Conservation (phyloP, 257 asterid genomes). For the Solanum phureja region DNA sequence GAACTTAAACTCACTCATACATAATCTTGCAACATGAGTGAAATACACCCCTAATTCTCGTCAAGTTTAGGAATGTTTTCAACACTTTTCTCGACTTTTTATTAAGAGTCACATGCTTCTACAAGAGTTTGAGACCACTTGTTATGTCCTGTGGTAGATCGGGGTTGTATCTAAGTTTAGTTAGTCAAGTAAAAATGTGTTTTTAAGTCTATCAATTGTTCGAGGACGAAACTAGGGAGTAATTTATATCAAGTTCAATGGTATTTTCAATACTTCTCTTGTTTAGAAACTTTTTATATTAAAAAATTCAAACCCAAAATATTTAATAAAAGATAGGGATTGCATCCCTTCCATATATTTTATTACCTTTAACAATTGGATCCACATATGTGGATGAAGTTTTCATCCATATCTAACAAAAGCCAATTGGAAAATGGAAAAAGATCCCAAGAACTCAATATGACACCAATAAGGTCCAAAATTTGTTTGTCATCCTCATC, state of each 20-base stretch:
- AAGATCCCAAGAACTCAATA: background rate
- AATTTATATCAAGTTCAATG: no score
- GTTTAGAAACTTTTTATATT: no score
- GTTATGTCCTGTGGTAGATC: background rate
- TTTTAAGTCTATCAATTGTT: background rate
- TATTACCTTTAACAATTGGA: background rate
- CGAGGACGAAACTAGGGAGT: accelerated
- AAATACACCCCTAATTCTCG: no score
- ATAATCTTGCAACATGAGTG: background rate
- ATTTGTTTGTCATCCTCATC: background rate
- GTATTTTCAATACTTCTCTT: no score
- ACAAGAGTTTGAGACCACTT: background rate
- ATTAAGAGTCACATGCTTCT: background rate
- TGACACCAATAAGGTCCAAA: background rate
- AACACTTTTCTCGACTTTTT: background rate
- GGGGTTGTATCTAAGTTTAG: no score
- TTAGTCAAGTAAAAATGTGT: background rate
- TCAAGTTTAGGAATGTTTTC: no score
- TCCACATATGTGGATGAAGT: background rate
- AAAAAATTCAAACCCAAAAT: background rate
- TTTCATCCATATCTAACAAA: background rate
- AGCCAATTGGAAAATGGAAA: background rate
- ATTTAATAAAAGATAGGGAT: background rate
- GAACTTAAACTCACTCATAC: no score
- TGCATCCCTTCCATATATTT: background rate